Conservation (phyloP, 179 eudicot species). For the Beta corolliflora region DNA sequence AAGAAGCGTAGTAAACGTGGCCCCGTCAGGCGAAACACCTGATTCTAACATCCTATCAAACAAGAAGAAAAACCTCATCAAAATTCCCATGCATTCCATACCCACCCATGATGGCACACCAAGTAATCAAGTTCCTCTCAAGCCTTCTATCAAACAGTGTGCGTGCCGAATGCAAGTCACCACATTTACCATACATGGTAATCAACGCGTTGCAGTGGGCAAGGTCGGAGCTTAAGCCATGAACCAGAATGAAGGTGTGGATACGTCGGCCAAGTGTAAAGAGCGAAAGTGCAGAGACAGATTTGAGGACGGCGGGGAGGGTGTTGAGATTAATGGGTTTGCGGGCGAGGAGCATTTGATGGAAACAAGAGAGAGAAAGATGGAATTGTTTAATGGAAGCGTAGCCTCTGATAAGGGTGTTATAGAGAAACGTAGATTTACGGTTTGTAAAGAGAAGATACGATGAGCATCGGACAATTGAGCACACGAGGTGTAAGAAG, state of each 20-base stretch:
- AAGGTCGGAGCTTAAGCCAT: slow-evolving; percentile 44
- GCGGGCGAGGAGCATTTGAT: slow-evolving; percentile 32
- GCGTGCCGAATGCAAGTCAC: slow-evolving; percentile 46
- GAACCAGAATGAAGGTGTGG: slow-evolving; percentile 37
- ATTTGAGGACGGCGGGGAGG: slow-evolving; percentile 50
- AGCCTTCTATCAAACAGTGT: slow-evolving; percentile 54
- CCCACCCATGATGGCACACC: slow-evolving; percentile 58
- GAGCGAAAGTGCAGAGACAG: slow-evolving; percentile 37
- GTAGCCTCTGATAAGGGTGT: slow-evolving; percentile 54
- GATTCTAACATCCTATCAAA: slow-evolving; percentile 43
- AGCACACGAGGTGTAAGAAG: slow-evolving; percentile 46
- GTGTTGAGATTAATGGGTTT: slow-evolving; percentile 47
- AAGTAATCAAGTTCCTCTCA: slow-evolving; percentile 41
- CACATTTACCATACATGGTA: slow-evolving; percentile 51
- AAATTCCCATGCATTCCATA: slow-evolving; percentile 47
- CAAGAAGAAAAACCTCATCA: slow-evolving; percentile 39
- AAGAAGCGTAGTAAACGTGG: slow-evolving; percentile 42
- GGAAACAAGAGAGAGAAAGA: slow-evolving; percentile 40
- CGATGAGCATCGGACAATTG: slow-evolving; percentile 43
- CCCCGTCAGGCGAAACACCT: slow-evolving; percentile 50
- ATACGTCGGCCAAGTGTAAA: slow-evolving; percentile 42
- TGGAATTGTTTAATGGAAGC: slow-evolving; percentile 34
- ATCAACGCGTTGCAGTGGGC: slow-evolving; percentile 52
- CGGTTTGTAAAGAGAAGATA: slow-evolving; percentile 47
- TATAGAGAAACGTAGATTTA: slow-evolving; percentile 53